Conservation (phyloP, 2,329 filamentous ascomycete species). For the Chlorencoelia australis region DNA sequence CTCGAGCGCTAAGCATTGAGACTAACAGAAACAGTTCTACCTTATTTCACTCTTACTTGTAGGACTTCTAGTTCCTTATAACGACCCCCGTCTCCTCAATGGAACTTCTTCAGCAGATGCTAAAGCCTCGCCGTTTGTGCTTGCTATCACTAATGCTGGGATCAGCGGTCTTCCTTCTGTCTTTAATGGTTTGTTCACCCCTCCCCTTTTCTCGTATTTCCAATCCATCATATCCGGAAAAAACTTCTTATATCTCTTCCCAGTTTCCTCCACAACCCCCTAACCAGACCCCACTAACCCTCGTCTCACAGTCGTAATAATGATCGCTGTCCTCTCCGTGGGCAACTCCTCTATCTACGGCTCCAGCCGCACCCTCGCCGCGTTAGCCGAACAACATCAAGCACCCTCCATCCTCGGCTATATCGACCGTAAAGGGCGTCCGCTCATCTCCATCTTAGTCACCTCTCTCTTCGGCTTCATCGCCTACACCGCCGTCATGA, state of each 20-base stretch:
- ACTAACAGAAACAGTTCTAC: too few species aligned
- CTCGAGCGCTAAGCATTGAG: conserved; percentile 36
- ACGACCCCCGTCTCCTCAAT: conserved; percentile 42
- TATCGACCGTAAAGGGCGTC: conserved; percentile 72
- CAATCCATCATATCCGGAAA: too few species aligned
- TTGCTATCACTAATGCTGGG: conserved; percentile 78
- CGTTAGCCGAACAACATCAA: conserved; percentile 77
- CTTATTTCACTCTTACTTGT: conserved; percentile 71
- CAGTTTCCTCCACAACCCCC: too few species aligned
- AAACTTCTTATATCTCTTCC: too few species aligned
- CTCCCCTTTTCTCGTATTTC: too few species aligned
- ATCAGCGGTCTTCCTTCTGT: conserved; percentile 71
- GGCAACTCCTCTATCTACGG: conserved; percentile 89
- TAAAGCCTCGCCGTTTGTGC: conserved; percentile 80
- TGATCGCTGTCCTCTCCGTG: conserved; percentile 80
- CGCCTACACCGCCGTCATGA: conserved; percentile 47
- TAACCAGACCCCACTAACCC: too few species aligned
- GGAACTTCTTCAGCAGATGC: conserved; percentile 47
- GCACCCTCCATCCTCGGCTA: conserved; percentile 68
- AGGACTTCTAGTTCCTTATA: conserved; percentile 55
- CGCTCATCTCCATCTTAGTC: conserved; percentile 43
- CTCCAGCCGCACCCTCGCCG: conserved; percentile 78
- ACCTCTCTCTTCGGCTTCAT: conserved; percentile 45
- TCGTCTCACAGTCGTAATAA: too few species aligned
- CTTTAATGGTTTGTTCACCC: too few species aligned